These are phyloP conservation scores for Sugiyamaella paludigena DNA, from an alignment of 1,139 yeast species.

Conservation along the genomic window DNA sequence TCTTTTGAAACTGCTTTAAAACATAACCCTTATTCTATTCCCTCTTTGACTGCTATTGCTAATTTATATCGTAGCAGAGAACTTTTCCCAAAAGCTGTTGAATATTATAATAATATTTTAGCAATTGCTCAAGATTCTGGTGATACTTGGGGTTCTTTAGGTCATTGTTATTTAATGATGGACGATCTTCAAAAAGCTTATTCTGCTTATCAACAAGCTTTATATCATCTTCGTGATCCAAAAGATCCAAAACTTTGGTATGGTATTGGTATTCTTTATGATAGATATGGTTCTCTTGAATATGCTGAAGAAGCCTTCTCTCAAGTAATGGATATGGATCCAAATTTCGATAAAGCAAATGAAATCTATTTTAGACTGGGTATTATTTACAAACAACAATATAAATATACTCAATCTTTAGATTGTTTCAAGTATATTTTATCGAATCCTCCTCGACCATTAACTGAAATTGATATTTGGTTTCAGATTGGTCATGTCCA, in stretches of 20 bases:
- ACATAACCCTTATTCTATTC: constrained; percentile 81
- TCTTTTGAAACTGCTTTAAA: constrained; percentile 90
- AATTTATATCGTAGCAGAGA: constrained; percentile 86
- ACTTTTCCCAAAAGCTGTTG: constrained; percentile 90
- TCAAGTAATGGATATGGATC: constrained; percentile 91
- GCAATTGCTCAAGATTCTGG: constrained; percentile 84
- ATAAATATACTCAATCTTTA: constrained; percentile 77
- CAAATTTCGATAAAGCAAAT: constrained; percentile 91
- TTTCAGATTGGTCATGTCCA: constrained; percentile 95
- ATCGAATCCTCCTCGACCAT: constrained; percentile 88
- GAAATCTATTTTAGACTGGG: constrained; percentile 96
- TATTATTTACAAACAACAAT: constrained; percentile 94
- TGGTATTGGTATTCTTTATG: constrained; percentile 94
- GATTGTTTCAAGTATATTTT: constrained; percentile 93
- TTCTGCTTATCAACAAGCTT: constrained; percentile 93
- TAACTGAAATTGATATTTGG: constrained; percentile 97
- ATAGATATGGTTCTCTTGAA: constrained; percentile 91
- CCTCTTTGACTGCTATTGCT: constrained; percentile 81
- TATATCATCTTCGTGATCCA: constrained; percentile 86
- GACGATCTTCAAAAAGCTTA: constrained; percentile 95
- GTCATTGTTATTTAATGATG: constrained; percentile 95
- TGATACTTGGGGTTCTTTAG: constrained; percentile 95
- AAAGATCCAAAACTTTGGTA: constrained; percentile 98
- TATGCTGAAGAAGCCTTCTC: constrained; percentile 98
- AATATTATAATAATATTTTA: constrained; percentile 82